Percentiles rank a stretch among this genome's conserved stretches.
Evolutionary conservation across 2,329 filamentous ascomycete genomes (phyloP).

Genomic region (Colletotrichum limetticola): DNA sequence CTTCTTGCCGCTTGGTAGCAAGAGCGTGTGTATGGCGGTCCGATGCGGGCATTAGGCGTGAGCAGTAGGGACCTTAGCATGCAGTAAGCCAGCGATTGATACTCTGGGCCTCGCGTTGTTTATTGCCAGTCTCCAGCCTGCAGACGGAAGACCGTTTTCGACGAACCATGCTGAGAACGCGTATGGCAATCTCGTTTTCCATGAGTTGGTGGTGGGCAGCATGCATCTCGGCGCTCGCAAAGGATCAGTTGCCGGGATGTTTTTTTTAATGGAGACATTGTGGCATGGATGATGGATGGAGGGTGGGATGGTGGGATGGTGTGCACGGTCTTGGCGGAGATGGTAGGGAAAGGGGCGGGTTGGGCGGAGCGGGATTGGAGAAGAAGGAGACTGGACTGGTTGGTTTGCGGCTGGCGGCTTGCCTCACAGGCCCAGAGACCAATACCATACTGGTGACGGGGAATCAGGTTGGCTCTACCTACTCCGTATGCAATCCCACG

Average conservation of each 20-base stretch:
- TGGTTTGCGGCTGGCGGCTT: too few relatives aligned
- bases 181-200: neutral
- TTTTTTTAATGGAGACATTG: neutral
- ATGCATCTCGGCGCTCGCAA: neutral
- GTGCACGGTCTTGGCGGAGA: constrained; percentile 28
- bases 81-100: neutral
- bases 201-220: neutral
- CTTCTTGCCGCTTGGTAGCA: neutral
- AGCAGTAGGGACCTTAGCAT: neutral
- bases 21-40: neutral
- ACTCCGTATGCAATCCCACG: neutral
- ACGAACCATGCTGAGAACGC: neutral
- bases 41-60: constrained; percentile 20
- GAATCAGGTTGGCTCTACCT: too few relatives aligned
- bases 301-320: neutral
- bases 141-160: neutral
- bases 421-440: neutral
- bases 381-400: too few relatives aligned
- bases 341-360: constrained; percentile 2
- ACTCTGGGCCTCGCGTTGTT: neutral
- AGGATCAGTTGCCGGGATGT: neutral
- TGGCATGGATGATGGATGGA: neutral
- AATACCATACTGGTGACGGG: neutral
- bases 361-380: constrained; percentile 31
- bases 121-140: neutral